Percentiles rank a stretch among this genome's conserved stretches.
Evolutionary conservation across 1,284 basidiomycete species (phyloP).

Genomic region (Mycosarcoma mackinlayi): DNA sequence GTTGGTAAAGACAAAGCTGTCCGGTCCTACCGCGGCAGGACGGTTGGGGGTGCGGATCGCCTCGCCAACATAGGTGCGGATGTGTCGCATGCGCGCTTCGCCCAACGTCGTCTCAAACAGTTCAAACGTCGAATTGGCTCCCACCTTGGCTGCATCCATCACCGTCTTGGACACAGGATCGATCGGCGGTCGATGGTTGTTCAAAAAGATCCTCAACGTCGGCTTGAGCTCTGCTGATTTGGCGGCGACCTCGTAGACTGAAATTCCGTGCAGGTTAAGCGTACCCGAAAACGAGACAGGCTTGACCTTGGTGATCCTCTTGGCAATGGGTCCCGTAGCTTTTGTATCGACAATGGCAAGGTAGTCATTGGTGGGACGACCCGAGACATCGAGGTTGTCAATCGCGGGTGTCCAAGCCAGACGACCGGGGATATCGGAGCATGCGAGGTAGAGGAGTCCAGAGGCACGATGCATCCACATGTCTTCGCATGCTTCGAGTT

Average conservation of each 20-base stretch:
- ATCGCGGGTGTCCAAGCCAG: conserved; percentile 73
- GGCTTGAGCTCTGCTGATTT: conserved; percentile 37
- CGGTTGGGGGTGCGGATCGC: conserved; percentile 77
- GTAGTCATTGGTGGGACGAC: conserved; percentile 62
- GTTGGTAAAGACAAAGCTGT: conserved; percentile 61
- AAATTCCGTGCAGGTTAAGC: conserved; percentile 78
- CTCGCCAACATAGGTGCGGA: conserved; percentile 74
- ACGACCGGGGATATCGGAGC: conserved; percentile 74
- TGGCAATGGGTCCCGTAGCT: conserved; percentile 71
- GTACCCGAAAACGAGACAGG: conserved; percentile 69
- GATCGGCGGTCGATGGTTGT: conserved; percentile 57
- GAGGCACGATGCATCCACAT: conserved; percentile 67
- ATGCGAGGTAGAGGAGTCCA: conserved; percentile 78
- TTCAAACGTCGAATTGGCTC: conserved; percentile 79
- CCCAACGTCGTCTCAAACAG: conserved; percentile 75
- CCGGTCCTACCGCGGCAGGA: conserved; percentile 71
- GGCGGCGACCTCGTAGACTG: conserved; percentile 70
- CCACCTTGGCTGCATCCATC: conserved; percentile 69
- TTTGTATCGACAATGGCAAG: conserved; percentile 76
- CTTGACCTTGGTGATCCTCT: conserved; percentile 71
- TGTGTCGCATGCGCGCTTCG: conserved; percentile 71
- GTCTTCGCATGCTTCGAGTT: conserved; percentile 50
- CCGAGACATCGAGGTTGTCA: conserved; percentile 40
- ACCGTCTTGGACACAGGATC: conserved; percentile 30
- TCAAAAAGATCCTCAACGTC: conserved; percentile 54